phyloP scores from a whole-genome alignment of 2,329 filamentous ascomycete genomes.

The Aspergillus ruber region DNA sequence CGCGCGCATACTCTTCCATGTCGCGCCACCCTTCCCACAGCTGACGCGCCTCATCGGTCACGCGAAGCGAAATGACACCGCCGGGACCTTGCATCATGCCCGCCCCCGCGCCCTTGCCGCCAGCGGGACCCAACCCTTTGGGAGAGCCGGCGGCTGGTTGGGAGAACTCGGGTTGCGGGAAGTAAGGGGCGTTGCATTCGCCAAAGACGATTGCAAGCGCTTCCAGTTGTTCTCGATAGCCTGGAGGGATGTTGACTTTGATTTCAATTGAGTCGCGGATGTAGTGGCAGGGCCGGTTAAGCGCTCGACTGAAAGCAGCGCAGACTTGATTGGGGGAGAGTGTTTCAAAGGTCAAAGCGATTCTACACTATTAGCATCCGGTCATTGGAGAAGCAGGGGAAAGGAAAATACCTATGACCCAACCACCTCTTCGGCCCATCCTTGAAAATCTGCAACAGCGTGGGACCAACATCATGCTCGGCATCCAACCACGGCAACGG shows the following conservation, averaged over 20 bases:
- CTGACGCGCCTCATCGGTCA: slow-evolving; percentile 67
- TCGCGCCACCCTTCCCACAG: slow-evolving; percentile 89
- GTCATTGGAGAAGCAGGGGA: not conserved
- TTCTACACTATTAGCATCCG: slow-evolving; percentile 42
- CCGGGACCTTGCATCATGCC: slow-evolving; percentile 48
- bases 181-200: slow-evolving; percentile 55
- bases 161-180: slow-evolving; percentile 53
- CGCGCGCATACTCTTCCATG: slow-evolving; percentile 87
- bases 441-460: slow-evolving; percentile 89
- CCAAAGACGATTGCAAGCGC: slow-evolving; percentile 56
- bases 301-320: slow-evolving; percentile 67
- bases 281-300: slow-evolving; percentile 73
- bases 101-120: slow-evolving; percentile 34
- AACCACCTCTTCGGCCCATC: slow-evolving; percentile 84
- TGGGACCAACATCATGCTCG: slow-evolving; percentile 90
- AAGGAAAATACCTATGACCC: slow-evolving; percentile 51
- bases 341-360: slow-evolving; percentile 85
- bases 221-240: slow-evolving; percentile 82
- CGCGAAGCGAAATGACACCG: slow-evolving; percentile 56
- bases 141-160: slow-evolving; percentile 32
- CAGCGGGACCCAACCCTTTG: slow-evolving; percentile 31
- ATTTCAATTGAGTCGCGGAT: slow-evolving; percentile 68
- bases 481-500: slow-evolving; percentile 93
- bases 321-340: slow-evolving; percentile 79
- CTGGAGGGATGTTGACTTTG: slow-evolving; percentile 75